These are phyloP conservation scores for Verticillium klebahnii DNA, from an alignment of 2,329 filamentous ascomycete genomes.

Conservation along the genomic window DNA sequence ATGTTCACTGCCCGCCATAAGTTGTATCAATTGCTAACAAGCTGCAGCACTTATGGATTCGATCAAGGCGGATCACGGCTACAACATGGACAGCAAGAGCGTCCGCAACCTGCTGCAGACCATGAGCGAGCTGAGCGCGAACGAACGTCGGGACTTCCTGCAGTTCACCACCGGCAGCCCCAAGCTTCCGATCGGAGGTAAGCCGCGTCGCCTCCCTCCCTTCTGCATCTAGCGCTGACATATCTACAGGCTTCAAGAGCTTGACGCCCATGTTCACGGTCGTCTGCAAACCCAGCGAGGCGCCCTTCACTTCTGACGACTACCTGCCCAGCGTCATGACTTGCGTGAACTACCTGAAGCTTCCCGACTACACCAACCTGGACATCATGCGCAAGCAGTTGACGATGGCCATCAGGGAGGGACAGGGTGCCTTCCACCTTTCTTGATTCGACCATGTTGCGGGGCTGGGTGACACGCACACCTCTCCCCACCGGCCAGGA, in stretches of 20 bases:
- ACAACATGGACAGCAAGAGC: conserved; percentile 96
- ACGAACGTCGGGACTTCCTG: conserved; percentile 84
- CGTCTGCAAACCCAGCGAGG: conserved; percentile 96
- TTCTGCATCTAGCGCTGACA: neutral
- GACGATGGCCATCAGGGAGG: conserved; percentile 83
- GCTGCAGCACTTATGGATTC: conserved; percentile 84
- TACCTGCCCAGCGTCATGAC: conserved; percentile 99
- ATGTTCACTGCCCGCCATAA: conserved; percentile 34
- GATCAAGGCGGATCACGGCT: conserved; percentile 97
- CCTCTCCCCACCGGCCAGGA: neutral
- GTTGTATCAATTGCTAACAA: conserved; percentile 14
- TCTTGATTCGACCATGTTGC: conserved; percentile 47
- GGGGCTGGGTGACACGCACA: too few relatives aligned
- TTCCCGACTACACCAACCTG: conserved; percentile 85
- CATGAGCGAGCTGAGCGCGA: conserved; percentile 78
- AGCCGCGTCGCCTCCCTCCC: neutral
- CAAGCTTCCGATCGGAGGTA: conserved; percentile 96
- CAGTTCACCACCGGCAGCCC: conserved; percentile 98
- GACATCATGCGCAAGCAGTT: conserved; percentile 75
- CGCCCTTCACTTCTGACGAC: conserved; percentile 89
- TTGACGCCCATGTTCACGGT: conserved; percentile 98
- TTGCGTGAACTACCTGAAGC: conserved; percentile 97
- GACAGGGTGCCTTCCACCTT: conserved; percentile 95
- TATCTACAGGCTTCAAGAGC: conserved; percentile 76
- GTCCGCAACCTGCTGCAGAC: conserved; percentile 89